A percentile compares a stretch with the other conserved stretches of the same genome.
Conservation (phyloP, 495 filamentous ascomycete genomes). For the Penicillium cinerascens region DNA sequence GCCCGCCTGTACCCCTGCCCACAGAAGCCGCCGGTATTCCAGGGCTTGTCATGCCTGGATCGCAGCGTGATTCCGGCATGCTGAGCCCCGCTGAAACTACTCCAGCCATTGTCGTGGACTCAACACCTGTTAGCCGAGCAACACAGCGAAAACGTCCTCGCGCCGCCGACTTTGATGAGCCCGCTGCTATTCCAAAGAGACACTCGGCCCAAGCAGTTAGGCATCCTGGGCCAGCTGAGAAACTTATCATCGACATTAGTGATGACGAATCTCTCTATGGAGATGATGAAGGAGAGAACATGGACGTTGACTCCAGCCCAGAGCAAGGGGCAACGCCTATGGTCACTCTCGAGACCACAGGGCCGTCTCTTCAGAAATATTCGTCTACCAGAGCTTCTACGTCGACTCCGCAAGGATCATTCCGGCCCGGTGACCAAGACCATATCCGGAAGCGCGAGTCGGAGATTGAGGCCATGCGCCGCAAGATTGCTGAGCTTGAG, state of each 20-base stretch:
- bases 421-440: constrained; percentile 41
- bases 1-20: constrained; percentile 34
- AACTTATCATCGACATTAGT: constrained; percentile 72
- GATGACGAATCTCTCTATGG: constrained; percentile 55
- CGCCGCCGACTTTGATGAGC: constrained; percentile 72
- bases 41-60: constrained; percentile 49
- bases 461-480: constrained; percentile 70
- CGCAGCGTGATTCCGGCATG: constrained; percentile 6
- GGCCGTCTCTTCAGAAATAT: constrained; percentile 8
- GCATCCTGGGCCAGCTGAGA: constrained; percentile 17
- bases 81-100: constrained; percentile 6
- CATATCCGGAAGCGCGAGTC: constrained; percentile 62
- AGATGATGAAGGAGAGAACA: constrained; percentile 36
- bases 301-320: constrained; percentile 30
- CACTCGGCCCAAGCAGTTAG: constrained; percentile 49
- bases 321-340: constrained; percentile 5
- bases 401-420: constrained; percentile 37
- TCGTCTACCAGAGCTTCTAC: constrained; percentile 19
- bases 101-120: constrained; percentile 16
- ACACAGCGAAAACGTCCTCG: constrained; percentile 73
- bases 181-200: constrained; percentile 53
- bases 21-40: constrained; percentile 41
- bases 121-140: constrained; percentile 25
- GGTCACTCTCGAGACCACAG: background rate
- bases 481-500: constrained; percentile 74